phyloP scores from a whole-genome alignment of 164 flowering plant species.

The Annona squamosa region DNA sequence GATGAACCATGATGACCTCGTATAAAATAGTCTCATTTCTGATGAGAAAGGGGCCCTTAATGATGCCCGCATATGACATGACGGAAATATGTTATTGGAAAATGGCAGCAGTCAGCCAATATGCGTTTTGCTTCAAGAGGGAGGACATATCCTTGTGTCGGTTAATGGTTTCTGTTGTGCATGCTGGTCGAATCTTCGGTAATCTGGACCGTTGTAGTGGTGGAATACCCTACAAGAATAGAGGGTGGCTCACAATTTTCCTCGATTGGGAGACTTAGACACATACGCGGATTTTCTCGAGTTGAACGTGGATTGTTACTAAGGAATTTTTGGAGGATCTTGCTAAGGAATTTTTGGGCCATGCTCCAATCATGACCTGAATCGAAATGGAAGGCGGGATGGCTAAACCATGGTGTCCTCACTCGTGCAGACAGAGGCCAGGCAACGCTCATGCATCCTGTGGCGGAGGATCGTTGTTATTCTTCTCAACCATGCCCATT shows the following conservation, averaged over 20 bases:
- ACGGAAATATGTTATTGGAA: not conserved
- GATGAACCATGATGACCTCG: not conserved
- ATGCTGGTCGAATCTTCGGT: not conserved
- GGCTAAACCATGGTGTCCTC: not conserved
- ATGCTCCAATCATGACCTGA: not conserved
- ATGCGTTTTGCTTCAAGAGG: not conserved
- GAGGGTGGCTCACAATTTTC: not conserved
- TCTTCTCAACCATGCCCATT: not conserved
- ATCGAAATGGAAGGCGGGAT: not conserved
- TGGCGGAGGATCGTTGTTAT: not conserved
- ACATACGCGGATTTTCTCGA: not conserved
- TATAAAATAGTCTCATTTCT: not conserved
- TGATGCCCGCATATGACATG: slow-evolving; percentile 1
- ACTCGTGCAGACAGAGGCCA: not conserved
- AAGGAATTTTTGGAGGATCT: not conserved
- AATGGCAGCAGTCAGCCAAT: not conserved
- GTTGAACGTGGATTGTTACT: not conserved
- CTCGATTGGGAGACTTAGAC: not conserved
- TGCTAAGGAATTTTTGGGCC: not conserved
- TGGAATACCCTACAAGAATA: not conserved
- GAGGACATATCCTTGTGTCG: not conserved
- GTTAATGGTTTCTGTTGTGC: not conserved
- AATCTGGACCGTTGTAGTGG: not conserved
- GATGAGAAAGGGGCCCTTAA: not conserved
- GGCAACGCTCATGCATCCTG: not conserved